These are phyloP conservation scores for Arabidopsis hybrid DNA, from an alignment of 441 rosid species.

Conservation along the genomic window DNA sequence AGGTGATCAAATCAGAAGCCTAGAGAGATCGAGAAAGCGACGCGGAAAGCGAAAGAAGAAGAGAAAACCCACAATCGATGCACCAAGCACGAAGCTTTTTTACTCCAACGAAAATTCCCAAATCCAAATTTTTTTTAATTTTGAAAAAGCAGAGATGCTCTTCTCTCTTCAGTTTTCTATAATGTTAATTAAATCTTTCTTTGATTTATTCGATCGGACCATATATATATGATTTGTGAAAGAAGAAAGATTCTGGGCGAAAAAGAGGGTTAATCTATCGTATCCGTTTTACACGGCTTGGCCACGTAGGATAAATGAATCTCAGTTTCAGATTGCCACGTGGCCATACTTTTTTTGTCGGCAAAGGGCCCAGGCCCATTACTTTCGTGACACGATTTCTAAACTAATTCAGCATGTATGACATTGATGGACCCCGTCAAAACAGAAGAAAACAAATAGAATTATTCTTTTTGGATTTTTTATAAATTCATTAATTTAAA, in stretches of 20 bases:
- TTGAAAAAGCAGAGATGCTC: slow-evolving; percentile 27
- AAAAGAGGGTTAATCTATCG: slow-evolving; percentile 32
- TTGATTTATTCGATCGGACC: slow-evolving; percentile 35
- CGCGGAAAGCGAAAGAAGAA: background rate
- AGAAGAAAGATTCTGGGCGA: slow-evolving; percentile 36
- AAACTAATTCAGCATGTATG: slow-evolving; percentile 27
- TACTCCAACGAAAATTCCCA: slow-evolving; percentile 35
- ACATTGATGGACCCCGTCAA: slow-evolving; percentile 22
- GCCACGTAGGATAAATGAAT: slow-evolving; percentile 43
- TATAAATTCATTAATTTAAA: background rate
- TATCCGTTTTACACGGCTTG: slow-evolving; percentile 18
- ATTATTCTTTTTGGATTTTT: background rate
- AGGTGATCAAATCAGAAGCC: slow-evolving; percentile 19
- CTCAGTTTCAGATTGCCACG: slow-evolving; percentile 22
- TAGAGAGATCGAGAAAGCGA: slow-evolving; percentile 25
- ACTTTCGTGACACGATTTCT: slow-evolving; percentile 1
- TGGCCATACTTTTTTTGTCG: slow-evolving; percentile 28
- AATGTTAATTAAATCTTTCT: slow-evolving; percentile 6
- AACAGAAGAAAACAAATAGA: background rate
- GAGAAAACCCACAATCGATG: slow-evolving; percentile 21
- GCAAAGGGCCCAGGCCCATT: slow-evolving; percentile 42
- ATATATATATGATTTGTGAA: slow-evolving; percentile 1
- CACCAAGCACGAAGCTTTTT: slow-evolving; percentile 28
- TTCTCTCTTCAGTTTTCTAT: slow-evolving; percentile 10
- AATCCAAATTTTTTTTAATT: slow-evolving; percentile 9